These are phyloP conservation scores for Lentinula raphanica DNA, from an alignment of 768 basidiomycete genomes.

Conservation along the genomic window DNA sequence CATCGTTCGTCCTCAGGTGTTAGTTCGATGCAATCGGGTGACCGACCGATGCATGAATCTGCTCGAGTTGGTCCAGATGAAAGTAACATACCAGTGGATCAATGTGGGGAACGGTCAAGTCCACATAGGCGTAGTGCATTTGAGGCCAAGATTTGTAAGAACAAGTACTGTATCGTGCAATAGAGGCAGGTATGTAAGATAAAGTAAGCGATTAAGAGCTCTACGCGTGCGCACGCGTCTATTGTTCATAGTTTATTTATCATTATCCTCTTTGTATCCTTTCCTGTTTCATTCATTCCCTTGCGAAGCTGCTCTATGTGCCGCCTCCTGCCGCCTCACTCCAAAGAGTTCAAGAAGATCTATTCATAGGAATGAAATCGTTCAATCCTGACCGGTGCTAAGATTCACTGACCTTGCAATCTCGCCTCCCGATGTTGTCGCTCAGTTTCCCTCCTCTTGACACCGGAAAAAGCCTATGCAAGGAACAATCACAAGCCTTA, in stretches of 20 bases:
- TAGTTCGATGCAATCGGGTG: too few species aligned
- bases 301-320: background rate
- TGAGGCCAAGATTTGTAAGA: too few species aligned
- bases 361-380: conserved; percentile 18
- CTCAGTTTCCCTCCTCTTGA: conserved; percentile 67
- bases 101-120: too few species aligned
- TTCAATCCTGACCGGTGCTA: background rate
- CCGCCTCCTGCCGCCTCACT: conserved; percentile 24
- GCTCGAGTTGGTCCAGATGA: too few species aligned
- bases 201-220: background rate
- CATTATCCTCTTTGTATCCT: background rate
- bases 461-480: conserved; percentile 77
- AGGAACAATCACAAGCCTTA: background rate
- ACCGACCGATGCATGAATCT: too few species aligned
- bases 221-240: background rate
- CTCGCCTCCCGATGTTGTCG: conserved; percentile 77
- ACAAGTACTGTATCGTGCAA: too few species aligned
- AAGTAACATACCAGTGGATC: too few species aligned
- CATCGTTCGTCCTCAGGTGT: too few species aligned
- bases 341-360: conserved; percentile 61
- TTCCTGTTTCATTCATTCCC: background rate
- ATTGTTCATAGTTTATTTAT: background rate
- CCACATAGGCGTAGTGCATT: too few species aligned
- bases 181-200: too few species aligned
- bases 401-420: conserved; percentile 55